phyloP scores from a whole-genome alignment of 345 rosid genomes.

The Brassica napus region DNA sequence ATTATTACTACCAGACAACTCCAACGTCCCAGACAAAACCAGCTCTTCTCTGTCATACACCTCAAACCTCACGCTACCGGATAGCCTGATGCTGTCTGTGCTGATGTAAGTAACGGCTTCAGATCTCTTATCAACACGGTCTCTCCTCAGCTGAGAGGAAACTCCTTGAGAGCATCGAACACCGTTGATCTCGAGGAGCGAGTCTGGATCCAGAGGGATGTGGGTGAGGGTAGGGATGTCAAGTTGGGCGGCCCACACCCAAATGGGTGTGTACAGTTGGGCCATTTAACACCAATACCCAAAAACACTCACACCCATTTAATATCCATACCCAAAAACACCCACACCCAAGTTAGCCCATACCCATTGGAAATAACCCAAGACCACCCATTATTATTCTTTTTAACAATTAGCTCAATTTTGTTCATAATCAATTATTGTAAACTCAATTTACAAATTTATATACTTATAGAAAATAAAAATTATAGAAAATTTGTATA shows the following conservation, averaged over 20 bases:
- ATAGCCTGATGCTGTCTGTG: slow-evolving; percentile 73
- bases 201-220: slow-evolving; percentile 68
- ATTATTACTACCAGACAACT: slow-evolving; percentile 54
- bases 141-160: slow-evolving; percentile 69
- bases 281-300: no score
- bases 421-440: no score
- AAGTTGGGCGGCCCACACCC: background rate
- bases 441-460: no score
- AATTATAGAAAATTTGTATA: no score
- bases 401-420: no score
- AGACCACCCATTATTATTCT: no score
- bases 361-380: no score
- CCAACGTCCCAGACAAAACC: slow-evolving; percentile 74
- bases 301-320: no score
- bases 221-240: slow-evolving; percentile 50
- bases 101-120: slow-evolving; percentile 87
- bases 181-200: slow-evolving; percentile 81
- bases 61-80: slow-evolving; percentile 85
- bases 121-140: slow-evolving; percentile 69
- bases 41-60: slow-evolving; percentile 61
- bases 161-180: slow-evolving; percentile 62
- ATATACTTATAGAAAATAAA: no score
- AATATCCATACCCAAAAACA: no score
- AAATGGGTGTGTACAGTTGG: background rate
- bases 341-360: no score